phyloP scores from a whole-genome alignment of 1,284 basidiomycete species.

The Ganoderma lucidum region DNA sequence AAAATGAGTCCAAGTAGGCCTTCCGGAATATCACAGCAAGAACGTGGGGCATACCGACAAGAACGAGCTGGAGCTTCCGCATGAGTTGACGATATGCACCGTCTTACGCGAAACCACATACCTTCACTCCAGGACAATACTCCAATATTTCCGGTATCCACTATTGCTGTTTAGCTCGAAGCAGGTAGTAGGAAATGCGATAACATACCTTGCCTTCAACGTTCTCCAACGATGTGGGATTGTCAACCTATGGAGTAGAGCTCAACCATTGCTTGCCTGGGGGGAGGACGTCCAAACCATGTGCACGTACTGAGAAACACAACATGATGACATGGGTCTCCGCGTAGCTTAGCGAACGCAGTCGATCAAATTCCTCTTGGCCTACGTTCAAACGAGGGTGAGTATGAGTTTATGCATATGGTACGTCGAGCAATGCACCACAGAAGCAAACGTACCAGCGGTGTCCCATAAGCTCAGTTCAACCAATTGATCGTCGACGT shows the following conservation, averaged over 20 bases:
- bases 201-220: slow-evolving; percentile 83
- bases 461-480: slow-evolving; percentile 98
- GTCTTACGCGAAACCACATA: slow-evolving; percentile 38
- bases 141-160: slow-evolving; percentile 91
- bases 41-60: slow-evolving; percentile 65
- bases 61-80: slow-evolving; percentile 65
- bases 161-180: slow-evolving; percentile 46
- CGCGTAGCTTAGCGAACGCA: slow-evolving; percentile 91
- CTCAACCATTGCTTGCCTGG: slow-evolving; percentile 15
- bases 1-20: background rate
- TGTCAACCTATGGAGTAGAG: slow-evolving; percentile 87
- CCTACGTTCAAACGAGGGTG: slow-evolving; percentile 54
- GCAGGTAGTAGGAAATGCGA: slow-evolving; percentile 4
- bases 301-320: slow-evolving; percentile 83
- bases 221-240: slow-evolving; percentile 91
- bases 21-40: background rate
- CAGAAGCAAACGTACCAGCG: slow-evolving; percentile 69
- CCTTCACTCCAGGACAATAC: slow-evolving; percentile 94
- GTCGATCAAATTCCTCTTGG: slow-evolving; percentile 95
- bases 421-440: background rate
- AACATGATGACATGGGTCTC: slow-evolving; percentile 96
- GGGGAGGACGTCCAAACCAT: background rate
- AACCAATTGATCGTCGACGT: slow-evolving; percentile 83
- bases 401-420: background rate
- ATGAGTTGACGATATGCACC: background rate